Evolutionary conservation across 1,139 yeast genomes (phyloP).

Genomic region (Diutina siamensis): DNA sequence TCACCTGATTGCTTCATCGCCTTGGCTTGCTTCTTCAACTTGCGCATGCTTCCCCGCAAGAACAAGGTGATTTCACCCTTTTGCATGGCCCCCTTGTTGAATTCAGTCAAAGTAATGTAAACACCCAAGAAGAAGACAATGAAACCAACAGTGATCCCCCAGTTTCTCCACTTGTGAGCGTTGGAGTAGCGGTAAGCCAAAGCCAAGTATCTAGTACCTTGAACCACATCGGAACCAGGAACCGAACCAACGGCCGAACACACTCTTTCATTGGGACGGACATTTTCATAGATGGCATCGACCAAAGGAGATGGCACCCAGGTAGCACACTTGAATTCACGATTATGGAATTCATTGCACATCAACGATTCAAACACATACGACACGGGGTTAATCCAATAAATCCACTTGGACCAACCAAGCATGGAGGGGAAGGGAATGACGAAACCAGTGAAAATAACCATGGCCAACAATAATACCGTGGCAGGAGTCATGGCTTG

Average conservation of each 20-base stretch:
- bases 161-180: conserved; percentile 72
- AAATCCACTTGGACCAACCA: conserved; percentile 14
- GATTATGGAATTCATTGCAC: conserved; percentile 12
- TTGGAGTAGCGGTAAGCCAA: conserved; percentile 36
- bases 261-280: conserved; percentile 29
- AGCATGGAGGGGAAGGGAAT: conserved; percentile 12
- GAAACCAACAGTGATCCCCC: conserved; percentile 57
- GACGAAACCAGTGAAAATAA: conserved; percentile 13
- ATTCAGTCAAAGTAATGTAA: conserved; percentile 49
- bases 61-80: conserved; percentile 75
- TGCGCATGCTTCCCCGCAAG: conserved; percentile 24
- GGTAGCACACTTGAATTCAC: conserved; percentile 29
- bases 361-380: conserved; percentile 12
- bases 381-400: conserved; percentile 12
- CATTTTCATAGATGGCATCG: conserved; percentile 27
- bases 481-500: conserved; percentile 14
- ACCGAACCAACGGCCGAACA: conserved; percentile 56
- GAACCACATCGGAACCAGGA: conserved; percentile 42
- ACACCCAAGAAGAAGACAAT: conserved; percentile 41
- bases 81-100: conserved; percentile 64
- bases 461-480: conserved; percentile 12
- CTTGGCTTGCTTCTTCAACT: conserved; percentile 3
- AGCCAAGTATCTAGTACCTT: conserved; percentile 47
- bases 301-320: conserved; percentile 34
- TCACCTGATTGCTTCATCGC: not conserved